Evolutionary conservation across 2,329 filamentous ascomycete species (phyloP), one percentile per base, ranked within the genome.

Genomic region (Colletotrichum destructivum): DNA sequence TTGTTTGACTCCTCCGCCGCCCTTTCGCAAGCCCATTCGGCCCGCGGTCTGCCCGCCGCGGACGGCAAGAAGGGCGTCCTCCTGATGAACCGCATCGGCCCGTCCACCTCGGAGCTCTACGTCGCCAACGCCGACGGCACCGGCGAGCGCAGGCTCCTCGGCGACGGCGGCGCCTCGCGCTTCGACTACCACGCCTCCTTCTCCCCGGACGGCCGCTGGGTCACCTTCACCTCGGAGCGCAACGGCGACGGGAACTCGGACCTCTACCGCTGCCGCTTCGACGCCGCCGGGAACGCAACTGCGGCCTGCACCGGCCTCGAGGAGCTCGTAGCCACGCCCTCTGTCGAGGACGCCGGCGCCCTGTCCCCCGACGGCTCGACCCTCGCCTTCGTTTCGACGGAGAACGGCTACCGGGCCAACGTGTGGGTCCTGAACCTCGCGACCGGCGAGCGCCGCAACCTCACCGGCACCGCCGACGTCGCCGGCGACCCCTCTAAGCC

Each of bases 81-180:
- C 35, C 61, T 69, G 15, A 69, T 69, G 66, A 69, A 69, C 60
- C 66, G 60, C 46, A 69, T 69, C 23, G 66, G 60, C 5, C 66
- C 66, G 21, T 69, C 60, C 3, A 44, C 66, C 5, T 69, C 66
- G 9, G 66, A 69, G 35, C 61, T 69, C 16, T 69, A 64, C 23
- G 54, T 69, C 46, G 66, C 66, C 66, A 69, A 69, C 61, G 66
- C 59, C 1, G 66, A 69, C 66, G 66, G 66, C 51, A 68, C 66
- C 6, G 63, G 63, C 21, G 66, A 68, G 66, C 66, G 60, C 18
- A 68, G 57, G 51, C 59, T 68, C 1, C 60, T 68, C 5, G 49
- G 49, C 16, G 51, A 26, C 26, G 26, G 49, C 63, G 35, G 12
- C 44, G 23, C 66, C 51, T 63, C 66, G 18, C 47, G 47, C 31